A percentile compares a stretch with the other conserved stretches of the same genome.
Evolutionary conservation across 2,329 filamentous ascomycete genomes (phyloP).

Genomic region (Aspergillus floridensis): DNA sequence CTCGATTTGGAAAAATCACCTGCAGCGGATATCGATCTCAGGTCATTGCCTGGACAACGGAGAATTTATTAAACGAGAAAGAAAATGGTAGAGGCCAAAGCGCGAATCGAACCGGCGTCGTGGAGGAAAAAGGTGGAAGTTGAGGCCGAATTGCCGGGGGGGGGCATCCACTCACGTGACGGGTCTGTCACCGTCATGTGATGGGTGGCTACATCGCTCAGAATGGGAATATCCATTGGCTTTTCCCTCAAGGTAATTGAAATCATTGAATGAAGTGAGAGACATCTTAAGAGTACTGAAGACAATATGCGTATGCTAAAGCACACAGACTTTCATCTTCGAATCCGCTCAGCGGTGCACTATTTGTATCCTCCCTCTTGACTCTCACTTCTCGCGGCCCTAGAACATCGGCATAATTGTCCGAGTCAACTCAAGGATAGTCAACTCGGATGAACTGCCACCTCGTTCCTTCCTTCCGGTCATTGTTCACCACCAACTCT

Average conservation of each 20-base stretch:
- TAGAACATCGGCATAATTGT: too few species aligned
- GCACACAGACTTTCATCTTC: too few species aligned
- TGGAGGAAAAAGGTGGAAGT: slow-evolving; percentile 12
- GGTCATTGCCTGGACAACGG: slow-evolving; percentile 12
- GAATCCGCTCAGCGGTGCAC: too few species aligned
- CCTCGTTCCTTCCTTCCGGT: too few species aligned
- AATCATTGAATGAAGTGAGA: not conserved
- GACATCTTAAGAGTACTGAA: not conserved
- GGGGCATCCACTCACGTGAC: not conserved
- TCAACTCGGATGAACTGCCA: too few species aligned
- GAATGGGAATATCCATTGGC: not conserved
- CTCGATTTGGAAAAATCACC: slow-evolving; percentile 5
- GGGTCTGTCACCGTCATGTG: slow-evolving; percentile 7
- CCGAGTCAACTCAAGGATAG: too few species aligned
- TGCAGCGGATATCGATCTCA: not conserved
- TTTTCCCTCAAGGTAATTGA: not conserved
- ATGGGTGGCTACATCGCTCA: not conserved
- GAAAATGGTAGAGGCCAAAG: slow-evolving; percentile 11
- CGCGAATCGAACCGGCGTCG: slow-evolving; percentile 34
- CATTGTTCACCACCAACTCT: too few species aligned
- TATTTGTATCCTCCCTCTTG: too few species aligned
- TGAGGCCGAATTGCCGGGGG: slow-evolving; percentile 1
- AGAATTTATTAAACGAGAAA: not conserved
- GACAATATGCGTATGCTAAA: too few species aligned
- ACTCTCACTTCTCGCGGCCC: too few species aligned